phyloP scores from a whole-genome alignment of 805 yeast species.

The Tetrapisispora phaffii region DNA sequence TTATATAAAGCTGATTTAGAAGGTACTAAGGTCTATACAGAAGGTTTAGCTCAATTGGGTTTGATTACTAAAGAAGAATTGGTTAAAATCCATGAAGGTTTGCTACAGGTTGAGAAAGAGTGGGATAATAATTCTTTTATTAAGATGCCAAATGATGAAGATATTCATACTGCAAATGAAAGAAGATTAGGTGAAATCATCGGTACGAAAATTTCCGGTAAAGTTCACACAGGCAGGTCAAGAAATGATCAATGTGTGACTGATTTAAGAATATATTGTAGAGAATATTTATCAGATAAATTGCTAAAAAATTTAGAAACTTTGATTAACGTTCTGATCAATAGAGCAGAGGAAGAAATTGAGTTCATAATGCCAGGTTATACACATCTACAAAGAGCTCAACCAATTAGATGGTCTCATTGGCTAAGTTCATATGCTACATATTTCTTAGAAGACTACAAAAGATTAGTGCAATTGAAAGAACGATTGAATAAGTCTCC shows the following conservation, averaged over 20 bases:
- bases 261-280: conserved; percentile 92
- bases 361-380: conserved; percentile 97
- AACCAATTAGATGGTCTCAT: conserved; percentile 99
- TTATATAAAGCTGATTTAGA: conserved; percentile 92
- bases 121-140: conserved; percentile 64
- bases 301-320: conserved; percentile 44
- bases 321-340: conserved; percentile 58
- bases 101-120: conserved; percentile 60
- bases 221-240: conserved; percentile 98
- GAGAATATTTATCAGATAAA: conserved; percentile 58
- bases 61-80: conserved; percentile 67
- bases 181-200: conserved; percentile 94
- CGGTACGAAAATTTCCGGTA: conserved; percentile 89
- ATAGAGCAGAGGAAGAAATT: conserved; percentile 77
- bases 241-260: conserved; percentile 99
- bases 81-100: conserved; percentile 71
- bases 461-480: conserved; percentile 70
- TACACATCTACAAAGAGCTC: conserved; percentile 97
- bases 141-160: conserved; percentile 59
- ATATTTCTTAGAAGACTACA: conserved; percentile 81
- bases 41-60: conserved; percentile 72
- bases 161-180: conserved; percentile 97
- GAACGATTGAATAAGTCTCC: conserved; percentile 83
- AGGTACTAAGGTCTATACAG: conserved; percentile 89
- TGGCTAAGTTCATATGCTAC: conserved; percentile 95